phyloP scores from a whole-genome alignment of 768 basidiomycete species.

The Tephrocybe sp. region DNA sequence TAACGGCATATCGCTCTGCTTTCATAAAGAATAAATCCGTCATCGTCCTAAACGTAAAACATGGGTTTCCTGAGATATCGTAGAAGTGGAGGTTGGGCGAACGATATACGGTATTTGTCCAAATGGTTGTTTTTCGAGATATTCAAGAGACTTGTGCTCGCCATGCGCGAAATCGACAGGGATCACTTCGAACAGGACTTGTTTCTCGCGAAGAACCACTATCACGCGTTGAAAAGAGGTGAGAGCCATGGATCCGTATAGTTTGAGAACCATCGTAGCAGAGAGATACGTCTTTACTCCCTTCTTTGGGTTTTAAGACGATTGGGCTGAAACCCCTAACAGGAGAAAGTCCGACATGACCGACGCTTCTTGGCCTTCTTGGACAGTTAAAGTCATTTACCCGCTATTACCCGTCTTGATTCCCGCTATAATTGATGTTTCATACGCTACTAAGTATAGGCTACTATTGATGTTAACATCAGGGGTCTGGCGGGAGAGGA shows the following conservation, averaged over 20 bases:
- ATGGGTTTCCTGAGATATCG: slow-evolving; percentile 9
- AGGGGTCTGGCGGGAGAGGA: no score
- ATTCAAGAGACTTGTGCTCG: slow-evolving; percentile 39
- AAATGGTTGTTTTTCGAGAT: slow-evolving; percentile 47
- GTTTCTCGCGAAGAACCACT: slow-evolving; percentile 41
- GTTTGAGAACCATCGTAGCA: slow-evolving; percentile 41
- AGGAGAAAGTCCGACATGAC: no score
- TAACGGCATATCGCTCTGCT: slow-evolving; percentile 52
- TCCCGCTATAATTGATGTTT: no score
- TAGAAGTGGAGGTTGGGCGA: slow-evolving; percentile 20
- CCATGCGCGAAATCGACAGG: slow-evolving; percentile 34
- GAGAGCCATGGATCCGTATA: slow-evolving; percentile 39
- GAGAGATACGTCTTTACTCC: not conserved
- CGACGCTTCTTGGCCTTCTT: no score
- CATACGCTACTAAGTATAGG: no score
- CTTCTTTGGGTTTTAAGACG: not conserved
- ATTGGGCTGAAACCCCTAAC: not conserved
- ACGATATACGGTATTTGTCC: slow-evolving; percentile 37
- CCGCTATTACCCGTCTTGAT: no score
- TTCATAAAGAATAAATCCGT: slow-evolving; percentile 31
- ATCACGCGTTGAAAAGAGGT: slow-evolving; percentile 47
- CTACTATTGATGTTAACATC: no score
- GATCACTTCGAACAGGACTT: slow-evolving; percentile 46
- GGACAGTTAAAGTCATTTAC: no score
- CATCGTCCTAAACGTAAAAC: slow-evolving; percentile 14